phyloP scores from a whole-genome alignment of 805 yeast species.

The Brettanomyces naardenensis region DNA sequence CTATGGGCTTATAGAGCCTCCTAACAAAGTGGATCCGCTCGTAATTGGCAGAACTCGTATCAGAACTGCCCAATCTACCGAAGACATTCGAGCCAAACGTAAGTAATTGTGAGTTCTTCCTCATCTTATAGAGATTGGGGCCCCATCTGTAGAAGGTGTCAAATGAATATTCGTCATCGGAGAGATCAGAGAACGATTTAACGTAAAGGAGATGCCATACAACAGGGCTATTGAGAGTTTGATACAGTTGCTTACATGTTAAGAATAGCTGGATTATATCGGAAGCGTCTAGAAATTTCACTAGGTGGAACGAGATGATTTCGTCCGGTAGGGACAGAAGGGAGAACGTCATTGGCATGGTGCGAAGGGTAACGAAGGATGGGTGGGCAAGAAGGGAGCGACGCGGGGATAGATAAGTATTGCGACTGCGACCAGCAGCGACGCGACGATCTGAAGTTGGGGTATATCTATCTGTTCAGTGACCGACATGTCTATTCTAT shows the following conservation, averaged over 20 bases:
- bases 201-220: constrained; percentile 38
- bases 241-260: constrained; percentile 31
- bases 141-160: constrained; percentile 37
- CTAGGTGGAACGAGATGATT: constrained; percentile 29
- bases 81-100: constrained; percentile 42
- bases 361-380: neutral
- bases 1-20: neutral
- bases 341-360: neutral
- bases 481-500: no score
- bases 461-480: no score
- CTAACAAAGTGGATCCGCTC: neutral
- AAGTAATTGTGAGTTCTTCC: constrained; percentile 33
- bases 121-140: constrained; percentile 33
- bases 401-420: no score
- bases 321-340: constrained; percentile 23
- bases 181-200: constrained; percentile 32
- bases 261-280: constrained; percentile 35
- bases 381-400: neutral
- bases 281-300: constrained; percentile 25
- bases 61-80: constrained; percentile 39
- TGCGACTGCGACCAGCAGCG: no score
- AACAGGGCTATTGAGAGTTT: constrained; percentile 29
- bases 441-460: no score
- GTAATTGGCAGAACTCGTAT: neutral
- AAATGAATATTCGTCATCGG: constrained; percentile 18